These are phyloP conservation scores for Amanita exitialis DNA, from an alignment of 768 basidiomycete genomes.

Conservation along the genomic window DNA sequence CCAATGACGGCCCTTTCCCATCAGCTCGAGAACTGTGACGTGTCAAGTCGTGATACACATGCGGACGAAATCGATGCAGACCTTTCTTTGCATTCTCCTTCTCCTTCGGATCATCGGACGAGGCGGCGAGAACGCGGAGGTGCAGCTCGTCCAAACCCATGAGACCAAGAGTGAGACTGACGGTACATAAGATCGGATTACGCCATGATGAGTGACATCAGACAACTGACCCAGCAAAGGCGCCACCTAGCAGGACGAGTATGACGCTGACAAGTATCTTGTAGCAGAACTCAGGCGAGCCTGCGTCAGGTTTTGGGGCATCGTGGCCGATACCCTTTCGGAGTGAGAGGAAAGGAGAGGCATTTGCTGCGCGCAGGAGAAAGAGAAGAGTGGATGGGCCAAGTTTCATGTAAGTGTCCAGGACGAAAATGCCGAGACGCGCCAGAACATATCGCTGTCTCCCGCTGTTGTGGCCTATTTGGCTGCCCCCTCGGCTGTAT, in stretches of 20 bases:
- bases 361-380: neutral
- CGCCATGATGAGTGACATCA: neutral
- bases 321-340: constrained; percentile 2
- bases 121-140: constrained; percentile 73
- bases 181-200: neutral
- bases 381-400: neutral
- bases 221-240: constrained; percentile 76
- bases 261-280: constrained; percentile 57
- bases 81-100: constrained; percentile 64
- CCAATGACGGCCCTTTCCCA: constrained; percentile 77
- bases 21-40: constrained; percentile 36
- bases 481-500: neutral
- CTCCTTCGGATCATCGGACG: constrained; percentile 67
- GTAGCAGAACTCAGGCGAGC: constrained; percentile 62
- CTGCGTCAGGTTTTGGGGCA: constrained; percentile 17
- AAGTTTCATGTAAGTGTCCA: neutral
- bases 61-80: constrained; percentile 13
- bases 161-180: constrained; percentile 77
- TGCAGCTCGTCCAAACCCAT: constrained; percentile 94
- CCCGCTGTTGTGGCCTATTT: neutral
- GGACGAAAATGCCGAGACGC: neutral
- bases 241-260: constrained; percentile 79
- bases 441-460: neutral
- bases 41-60: neutral
- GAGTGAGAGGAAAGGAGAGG: neutral